Evolutionary conservation across 106 monocot genomes (phyloP).

Genomic region (Dactylorhiza incarnata): DNA sequence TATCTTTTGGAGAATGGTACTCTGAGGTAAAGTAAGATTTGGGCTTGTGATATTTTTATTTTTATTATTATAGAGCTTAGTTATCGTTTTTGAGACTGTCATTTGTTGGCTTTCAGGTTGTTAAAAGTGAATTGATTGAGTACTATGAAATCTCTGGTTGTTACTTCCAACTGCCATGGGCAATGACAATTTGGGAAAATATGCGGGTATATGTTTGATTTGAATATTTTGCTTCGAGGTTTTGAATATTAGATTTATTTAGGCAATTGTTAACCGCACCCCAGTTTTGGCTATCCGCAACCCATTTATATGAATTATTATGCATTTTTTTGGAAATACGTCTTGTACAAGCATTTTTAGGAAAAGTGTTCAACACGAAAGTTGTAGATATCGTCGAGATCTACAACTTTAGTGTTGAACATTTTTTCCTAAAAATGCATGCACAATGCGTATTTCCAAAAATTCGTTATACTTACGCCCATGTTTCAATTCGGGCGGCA

Average conservation of each 20-base stretch:
- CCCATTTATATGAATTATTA: too few relatives aligned
- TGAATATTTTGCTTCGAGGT: conserved; percentile 18
- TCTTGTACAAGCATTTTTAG: too few relatives aligned
- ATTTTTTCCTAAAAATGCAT: too few relatives aligned
- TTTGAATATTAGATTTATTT: conserved; percentile 1
- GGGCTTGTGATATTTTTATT: neutral
- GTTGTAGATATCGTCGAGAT: too few relatives aligned
- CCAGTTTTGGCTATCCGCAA: too few relatives aligned
- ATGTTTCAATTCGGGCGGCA: too few relatives aligned
- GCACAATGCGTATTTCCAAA: too few relatives aligned
- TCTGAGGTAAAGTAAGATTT: conserved; percentile 51
- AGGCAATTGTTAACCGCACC: too few relatives aligned
- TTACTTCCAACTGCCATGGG: conserved; percentile 78
- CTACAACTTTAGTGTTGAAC: too few relatives aligned
- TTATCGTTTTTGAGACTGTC: neutral
- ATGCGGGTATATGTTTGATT: conserved; percentile 10
- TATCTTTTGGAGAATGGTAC: conserved; percentile 95
- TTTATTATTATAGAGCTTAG: neutral
- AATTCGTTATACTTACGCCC: too few relatives aligned
- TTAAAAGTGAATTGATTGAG: conserved; percentile 79
- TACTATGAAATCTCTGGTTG: conserved; percentile 95
- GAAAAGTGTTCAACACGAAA: too few relatives aligned
- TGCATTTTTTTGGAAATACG: too few relatives aligned
- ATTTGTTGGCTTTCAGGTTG: conserved; percentile 46
- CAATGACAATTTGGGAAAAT: conserved; percentile 83